phyloP scores from a whole-genome alignment of 495 filamentous ascomycete species.

The Thozetella sp. region DNA sequence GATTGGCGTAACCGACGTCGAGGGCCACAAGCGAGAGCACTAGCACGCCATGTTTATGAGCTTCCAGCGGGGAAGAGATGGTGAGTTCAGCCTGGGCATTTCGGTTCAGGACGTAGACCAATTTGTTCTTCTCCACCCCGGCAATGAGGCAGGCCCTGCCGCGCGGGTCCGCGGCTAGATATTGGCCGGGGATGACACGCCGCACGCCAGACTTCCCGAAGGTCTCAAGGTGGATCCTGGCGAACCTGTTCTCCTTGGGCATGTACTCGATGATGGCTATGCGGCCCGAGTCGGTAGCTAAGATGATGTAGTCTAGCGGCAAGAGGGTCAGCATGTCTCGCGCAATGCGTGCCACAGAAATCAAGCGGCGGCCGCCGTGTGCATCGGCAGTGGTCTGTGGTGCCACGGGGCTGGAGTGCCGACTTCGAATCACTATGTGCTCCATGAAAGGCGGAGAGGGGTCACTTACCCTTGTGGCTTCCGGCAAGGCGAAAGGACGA shows the following conservation, averaged over 20 bases:
- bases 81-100: conserved; percentile 92
- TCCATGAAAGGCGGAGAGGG: conserved; percentile 43
- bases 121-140: conserved; percentile 97
- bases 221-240: conserved; percentile 89
- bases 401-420: conserved; percentile 46
- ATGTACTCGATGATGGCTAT: conserved; percentile 94
- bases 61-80: conserved; percentile 96
- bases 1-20: conserved; percentile 96
- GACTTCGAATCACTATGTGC: conserved; percentile 94
- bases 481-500: conserved; percentile 89
- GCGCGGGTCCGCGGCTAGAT: conserved; percentile 91
- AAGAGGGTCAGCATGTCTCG: conserved; percentile 59
- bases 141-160: conserved; percentile 93
- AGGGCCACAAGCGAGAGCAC: conserved; percentile 85
- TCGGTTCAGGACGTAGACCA: conserved; percentile 97
- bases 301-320: conserved; percentile 87
- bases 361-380: conserved; percentile 8
- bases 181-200: conserved; percentile 92
- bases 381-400: conserved; percentile 27
- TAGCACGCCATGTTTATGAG: conserved; percentile 91
- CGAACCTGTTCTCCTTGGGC: conserved; percentile 83
- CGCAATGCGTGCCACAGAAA: conserved; percentile 12
- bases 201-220: conserved; percentile 98
- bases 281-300: conserved; percentile 93
- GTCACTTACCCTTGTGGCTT: conserved; percentile 90